Conservation (phyloP, 208 protist genomes). For the Acanthamoeba triangularis region DNA sequence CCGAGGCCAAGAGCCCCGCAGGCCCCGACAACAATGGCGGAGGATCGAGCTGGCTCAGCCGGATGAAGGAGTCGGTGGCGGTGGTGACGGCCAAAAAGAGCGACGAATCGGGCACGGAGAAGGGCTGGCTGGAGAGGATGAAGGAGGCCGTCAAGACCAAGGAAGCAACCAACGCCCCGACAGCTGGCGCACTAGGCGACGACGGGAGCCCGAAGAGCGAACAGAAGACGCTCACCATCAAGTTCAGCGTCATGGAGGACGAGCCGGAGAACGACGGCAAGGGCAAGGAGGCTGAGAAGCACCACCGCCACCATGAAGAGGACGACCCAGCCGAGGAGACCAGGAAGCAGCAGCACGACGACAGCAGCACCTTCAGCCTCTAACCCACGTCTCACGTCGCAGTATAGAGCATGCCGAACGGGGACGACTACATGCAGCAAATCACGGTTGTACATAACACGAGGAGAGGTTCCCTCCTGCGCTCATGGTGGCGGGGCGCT, state of each 20-base stretch:
- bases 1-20: neutral
- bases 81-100: neutral
- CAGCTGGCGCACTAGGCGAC: neutral
- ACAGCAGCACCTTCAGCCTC: neutral
- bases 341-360: constrained; percentile 12
- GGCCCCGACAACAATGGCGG: neutral
- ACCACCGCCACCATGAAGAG: neutral
- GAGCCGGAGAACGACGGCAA: neutral
- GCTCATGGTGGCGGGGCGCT: too few species aligned
- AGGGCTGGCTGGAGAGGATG: constrained; percentile 57
- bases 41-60: neutral
- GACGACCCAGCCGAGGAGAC: neutral
- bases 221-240: constrained; percentile 12
- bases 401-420: too few species aligned
- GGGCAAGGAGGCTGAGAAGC: constrained; percentile 21
- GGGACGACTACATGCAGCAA: too few species aligned
- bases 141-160: constrained; percentile 25
- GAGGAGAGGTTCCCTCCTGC: too few species aligned
- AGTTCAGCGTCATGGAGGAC: constrained; percentile 48
- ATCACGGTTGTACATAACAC: too few species aligned
- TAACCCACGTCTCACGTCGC: neutral
- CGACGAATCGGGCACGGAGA: neutral
- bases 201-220: neutral
- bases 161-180: neutral
- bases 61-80: constrained; percentile 55